Base-by-base conservation (phyloP, 768 basidiomycete species). In the Lactarius quietus region DNA sequence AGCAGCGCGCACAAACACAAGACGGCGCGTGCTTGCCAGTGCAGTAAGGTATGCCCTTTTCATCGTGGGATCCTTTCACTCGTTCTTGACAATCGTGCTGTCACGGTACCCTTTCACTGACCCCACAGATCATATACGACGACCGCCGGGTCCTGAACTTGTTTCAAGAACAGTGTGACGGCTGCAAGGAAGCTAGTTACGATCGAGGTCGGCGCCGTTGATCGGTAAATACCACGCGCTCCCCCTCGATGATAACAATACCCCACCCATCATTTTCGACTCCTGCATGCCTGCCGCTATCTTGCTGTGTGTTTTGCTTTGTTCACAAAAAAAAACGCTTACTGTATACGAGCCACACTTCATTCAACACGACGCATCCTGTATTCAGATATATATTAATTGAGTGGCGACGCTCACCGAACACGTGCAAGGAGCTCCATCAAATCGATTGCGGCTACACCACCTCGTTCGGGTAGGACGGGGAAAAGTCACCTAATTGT, bases 141-240 rank as follows among this genome's bases (percentile, higher is more conserved):
- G 86, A 88, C 69, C 80, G 83, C 61, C 79, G 81, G 45, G 84
- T 90, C 43, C 76, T 81, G 64, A 90, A 84, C 73, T 78, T 89
- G 74, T 86, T 90, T 69, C 87, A 87, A 69, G 81, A 81, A 63
- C 78, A 82, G 62, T 89, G 88, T 76, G 87, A 87, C 6, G 68
- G 56, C 1, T 89, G 88, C 76, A 73, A 73, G 59, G 75, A 78
- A 43, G 70, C 78, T 78, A 67, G 73, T 76, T 56, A 75, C 71
- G 61, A 28, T 70, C 71, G 72, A 73, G 64, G 71, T 39, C 61
- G 65, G 53, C 66, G 68, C 68, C 63, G 61, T 58, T 70, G 62
- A 67, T 59, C 65, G 61, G 65, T 45, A 62, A n/a, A 51, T 58
- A 57, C 57, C 58, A 52, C 55, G 12, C 56, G 31, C 52, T n/a